Percentiles rank a stretch among this genome's conserved stretches.
These are phyloP conservation scores for Coniella lustricola DNA, from an alignment of 2,329 filamentous ascomycete genomes.

Conservation along the genomic window DNA sequence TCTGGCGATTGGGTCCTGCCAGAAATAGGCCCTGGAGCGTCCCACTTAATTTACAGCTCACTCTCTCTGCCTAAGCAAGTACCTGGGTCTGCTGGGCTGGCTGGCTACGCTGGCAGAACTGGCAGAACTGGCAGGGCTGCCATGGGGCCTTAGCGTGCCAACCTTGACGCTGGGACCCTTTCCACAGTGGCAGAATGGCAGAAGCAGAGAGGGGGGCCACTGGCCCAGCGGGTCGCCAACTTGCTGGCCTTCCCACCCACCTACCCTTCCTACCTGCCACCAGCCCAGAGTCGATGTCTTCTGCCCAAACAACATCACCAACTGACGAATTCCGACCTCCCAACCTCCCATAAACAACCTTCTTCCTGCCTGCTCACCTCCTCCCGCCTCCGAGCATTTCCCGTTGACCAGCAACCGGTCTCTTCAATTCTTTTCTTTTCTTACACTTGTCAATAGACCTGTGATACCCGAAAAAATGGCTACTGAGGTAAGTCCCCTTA, in stretches of 20 bases:
- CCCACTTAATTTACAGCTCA: slow-evolving; percentile 6
- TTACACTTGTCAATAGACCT: slow-evolving; percentile 14
- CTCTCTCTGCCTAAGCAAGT: background rate
- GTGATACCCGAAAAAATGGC: slow-evolving; percentile 22
- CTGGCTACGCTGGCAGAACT: too few relatives aligned
- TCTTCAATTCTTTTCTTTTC: slow-evolving; percentile 12
- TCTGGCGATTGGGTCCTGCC: slow-evolving; percentile 5
- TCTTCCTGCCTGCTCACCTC: slow-evolving; percentile 1
- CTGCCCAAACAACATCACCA: slow-evolving; percentile 16
- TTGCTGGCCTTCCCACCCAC: slow-evolving; percentile 10
- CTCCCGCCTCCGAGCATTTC: slow-evolving; percentile 4
- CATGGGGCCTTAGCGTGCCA: slow-evolving; percentile 1
- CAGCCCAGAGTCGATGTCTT: slow-evolving; percentile 4
- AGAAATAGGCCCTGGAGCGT: background rate
- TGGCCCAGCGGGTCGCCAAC: slow-evolving; percentile 1
- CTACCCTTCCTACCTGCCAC: slow-evolving; percentile 9
- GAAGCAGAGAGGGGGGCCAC: background rate
- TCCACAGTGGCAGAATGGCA: background rate
- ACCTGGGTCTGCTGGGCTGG: too few relatives aligned
- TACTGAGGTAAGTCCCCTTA: slow-evolving; percentile 22
- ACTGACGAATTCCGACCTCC: slow-evolving; percentile 3
- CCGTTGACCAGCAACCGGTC: slow-evolving; percentile 6
- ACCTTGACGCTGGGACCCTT: slow-evolving; percentile 1
- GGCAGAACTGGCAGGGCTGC: slow-evolving; percentile 5
- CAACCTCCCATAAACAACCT: slow-evolving; percentile 2